Base-by-base conservation (phyloP, 1,284 basidiomycete species). In the Melampsora americana region DNA sequence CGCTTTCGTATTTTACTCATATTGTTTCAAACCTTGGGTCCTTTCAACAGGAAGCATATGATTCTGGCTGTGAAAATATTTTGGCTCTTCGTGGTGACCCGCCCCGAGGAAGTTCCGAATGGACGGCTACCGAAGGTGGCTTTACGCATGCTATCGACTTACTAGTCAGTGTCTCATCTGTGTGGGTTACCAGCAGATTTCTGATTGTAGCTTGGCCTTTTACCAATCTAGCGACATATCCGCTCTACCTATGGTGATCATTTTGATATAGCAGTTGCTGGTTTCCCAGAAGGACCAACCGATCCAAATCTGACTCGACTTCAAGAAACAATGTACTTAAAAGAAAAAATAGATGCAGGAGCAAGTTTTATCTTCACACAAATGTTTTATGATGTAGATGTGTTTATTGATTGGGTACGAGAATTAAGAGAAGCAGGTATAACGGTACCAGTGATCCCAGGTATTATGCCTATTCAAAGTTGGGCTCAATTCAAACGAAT, bases 381-480 rank as follows among this genome's bases (percentile, higher is more conserved):
- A 82, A 87, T 99, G 72, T 99, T 99, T 84, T 99, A 99, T 84
- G 95, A 99, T 80, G 89, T 91, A 42, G 89, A 93, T 78, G 87
- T 88, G 67, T 95, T 95, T 83, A 85, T 93, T 69, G 82, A 85
- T 70, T 97, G 95, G 95, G 84, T 90, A 18, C 83, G 85, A 79
- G 89, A 88, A 56, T 89, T 94, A 42, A 88, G 93, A 76, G 89
- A 86, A 12, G 90, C 90, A 7, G 95, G 95, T 39, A 95, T 99
- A 81, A 88, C 85, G 0, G 88, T 95, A 14, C 95, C 95, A 0
- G 90, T 99, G 79, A 90, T 99, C 72, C 94, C 96, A 1, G 93
- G 95, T 4, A 89, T 99, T 78, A 98, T 99, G 95, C 96, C 96
- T 0, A 92, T 99, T 77, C 96, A 99, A 82, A 97, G 92, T 59